Evolutionary conservation across 805 yeast species (phyloP), one percentile per base, ranked within the genome.

Genomic region (Wickerhamiella siamensis): DNA sequence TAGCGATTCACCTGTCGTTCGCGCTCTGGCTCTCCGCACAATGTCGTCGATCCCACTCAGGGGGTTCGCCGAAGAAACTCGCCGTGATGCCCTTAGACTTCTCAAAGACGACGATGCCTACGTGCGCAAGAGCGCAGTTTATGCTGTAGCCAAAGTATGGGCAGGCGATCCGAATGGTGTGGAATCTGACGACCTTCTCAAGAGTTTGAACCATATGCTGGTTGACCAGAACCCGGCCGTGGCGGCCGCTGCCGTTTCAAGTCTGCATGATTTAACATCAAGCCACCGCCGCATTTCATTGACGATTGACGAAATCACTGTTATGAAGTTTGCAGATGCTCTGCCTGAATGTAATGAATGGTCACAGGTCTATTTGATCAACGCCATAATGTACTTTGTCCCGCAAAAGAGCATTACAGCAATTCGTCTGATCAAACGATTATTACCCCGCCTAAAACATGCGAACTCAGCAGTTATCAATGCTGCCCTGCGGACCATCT

Each of bases 381-480:
- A 75, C 42, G 70, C 86, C 0, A 55, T 87, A 33, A 67, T 75
- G 67, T 61, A 73, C 5, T 83, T 69, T 56, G 79, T 79, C 1
- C 96, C 97, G 2, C 74, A 77, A 47, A 64, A 70, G 0, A 63
- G 74, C n/a, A 65, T 64, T 1, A 88, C 80, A 31, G 84, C 94
- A 0, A 60, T 72, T 34, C 65, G 66, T 3, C 54, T 87, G 51
- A 74, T 83, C 19, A 88, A 80, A 31, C 62, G 69, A 12, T 65
- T 74, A 3, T 57, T 79, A 5, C 86, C 95, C 0, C 73, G 77
- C 33, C 61, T 88, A 19, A 93, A 77, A 53, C 93, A 83, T 56
- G 78, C 77, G 15, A 86, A 83, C 58, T 66, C 94, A 0, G 71
- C 91, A 0, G 91, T 87, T 9, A 88, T 81, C 0, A 58, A 86